Evolutionary conservation across 2,329 filamentous ascomycete genomes (phyloP), one percentile per base, ranked within the genome.

Genomic region (Ascochyta pisi): DNA sequence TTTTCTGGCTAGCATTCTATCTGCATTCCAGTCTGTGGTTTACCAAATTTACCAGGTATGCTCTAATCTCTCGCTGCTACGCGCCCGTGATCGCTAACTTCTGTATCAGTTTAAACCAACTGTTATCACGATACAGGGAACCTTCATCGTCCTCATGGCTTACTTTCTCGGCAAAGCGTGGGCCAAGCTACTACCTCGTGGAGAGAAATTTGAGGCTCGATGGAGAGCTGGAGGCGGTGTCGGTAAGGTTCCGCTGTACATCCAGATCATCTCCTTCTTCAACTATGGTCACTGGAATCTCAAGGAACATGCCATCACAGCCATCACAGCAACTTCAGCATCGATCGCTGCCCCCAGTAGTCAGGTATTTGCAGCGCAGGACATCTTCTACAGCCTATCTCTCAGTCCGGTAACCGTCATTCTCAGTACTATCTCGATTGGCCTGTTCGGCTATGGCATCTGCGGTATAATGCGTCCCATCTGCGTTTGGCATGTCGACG

Each of bases 61-160:
- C 23, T 12, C 1, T 3, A 10, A 3, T 15, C 35, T 41, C 16
- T 13, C 22, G 16, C 7, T 35, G 9, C 7, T 16, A 5, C 9
- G 15, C 35, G 23, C 6, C 23, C 6, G 7, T 4, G 23, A 15
- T 35, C 15, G 6, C 50, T 57, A 33, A 62, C 26, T 3, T 33
- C 4, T 4, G 7, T 15, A 26, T n/a, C 38, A 62, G 59, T 62
- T 62, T 53, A 62, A 62, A 33, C 59, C 59, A 8, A 62, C 59
- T 23, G 19, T 57, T 6, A 29, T 62, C 16, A 57, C 57, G 10
- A 62, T 62, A 26, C 59, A 62, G 41, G 59, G 59, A 43, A 62
- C 59, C 7, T 62, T 62, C 45, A 62, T 62, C 23, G 59, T 62
- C 19, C 59, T 62, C 3, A 54, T 62, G 39, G 59, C 59, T 15